Evolutionary conservation across 2,329 filamentous ascomycete genomes (phyloP).

Genomic region (Aureobasidium melanogenum): DNA sequence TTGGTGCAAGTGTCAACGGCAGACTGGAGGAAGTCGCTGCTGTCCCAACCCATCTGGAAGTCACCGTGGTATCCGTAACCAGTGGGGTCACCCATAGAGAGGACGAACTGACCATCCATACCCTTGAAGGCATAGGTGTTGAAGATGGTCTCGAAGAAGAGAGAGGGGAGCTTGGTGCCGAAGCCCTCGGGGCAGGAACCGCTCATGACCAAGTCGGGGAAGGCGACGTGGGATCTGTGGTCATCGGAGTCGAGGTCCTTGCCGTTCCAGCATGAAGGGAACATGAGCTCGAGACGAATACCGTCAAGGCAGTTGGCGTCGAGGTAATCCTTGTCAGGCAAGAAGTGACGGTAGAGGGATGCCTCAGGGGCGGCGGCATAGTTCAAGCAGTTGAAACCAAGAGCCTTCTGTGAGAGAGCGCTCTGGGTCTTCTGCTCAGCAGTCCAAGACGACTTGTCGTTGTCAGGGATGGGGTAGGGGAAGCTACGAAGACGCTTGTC

Average conservation of each 20-base stretch:
- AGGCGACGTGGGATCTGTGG: slow-evolving; percentile 62
- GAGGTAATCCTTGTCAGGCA: slow-evolving; percentile 71
- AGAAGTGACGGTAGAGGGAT: slow-evolving; percentile 69
- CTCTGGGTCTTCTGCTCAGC: slow-evolving; percentile 57
- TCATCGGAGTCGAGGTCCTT: slow-evolving; percentile 46
- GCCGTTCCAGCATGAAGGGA: slow-evolving; percentile 85
- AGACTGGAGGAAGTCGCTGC: slow-evolving; percentile 52
- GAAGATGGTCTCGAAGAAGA: slow-evolving; percentile 85
- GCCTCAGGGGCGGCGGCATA: slow-evolving; percentile 59
- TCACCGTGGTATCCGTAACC: slow-evolving; percentile 71
- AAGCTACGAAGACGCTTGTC: slow-evolving; percentile 60
- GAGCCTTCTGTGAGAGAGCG: slow-evolving; percentile 65
- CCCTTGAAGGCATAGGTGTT: slow-evolving; percentile 57
- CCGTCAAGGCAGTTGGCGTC: slow-evolving; percentile 78
- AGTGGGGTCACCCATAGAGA: slow-evolving; percentile 70
- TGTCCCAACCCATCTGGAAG: slow-evolving; percentile 72
- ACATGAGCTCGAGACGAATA: slow-evolving; percentile 74
- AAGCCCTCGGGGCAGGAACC: slow-evolving; percentile 66
- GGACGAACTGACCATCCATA: slow-evolving; percentile 59
- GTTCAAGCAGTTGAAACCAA: slow-evolving; percentile 95
- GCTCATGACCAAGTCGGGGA: slow-evolving; percentile 66
- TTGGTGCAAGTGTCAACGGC: slow-evolving; percentile 72
- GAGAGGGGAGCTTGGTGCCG: slow-evolving; percentile 57
- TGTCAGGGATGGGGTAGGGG: slow-evolving; percentile 56
- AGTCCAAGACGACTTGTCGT: slow-evolving; percentile 63